Percentiles rank a stretch among this genome's conserved stretches.
Evolutionary conservation across 805 yeast genomes (phyloP).

Genomic region (Deakozyma indianensis): DNA sequence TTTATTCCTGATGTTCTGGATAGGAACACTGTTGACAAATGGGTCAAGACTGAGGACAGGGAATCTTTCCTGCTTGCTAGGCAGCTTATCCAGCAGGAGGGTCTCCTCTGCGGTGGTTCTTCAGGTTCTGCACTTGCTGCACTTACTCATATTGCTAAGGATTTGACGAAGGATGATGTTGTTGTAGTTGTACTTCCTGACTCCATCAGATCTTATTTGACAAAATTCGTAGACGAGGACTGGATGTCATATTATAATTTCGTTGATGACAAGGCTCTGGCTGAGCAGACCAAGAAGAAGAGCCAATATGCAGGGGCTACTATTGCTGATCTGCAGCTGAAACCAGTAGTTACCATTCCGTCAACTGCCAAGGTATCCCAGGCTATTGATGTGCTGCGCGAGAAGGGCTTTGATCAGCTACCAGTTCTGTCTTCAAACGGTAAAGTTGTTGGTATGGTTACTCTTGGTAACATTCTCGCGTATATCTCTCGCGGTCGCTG

Average conservation of each 20-base stretch:
- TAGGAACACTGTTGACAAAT: slow-evolving; percentile 49
- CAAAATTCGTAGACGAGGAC: slow-evolving; percentile 81
- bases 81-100: slow-evolving; percentile 71
- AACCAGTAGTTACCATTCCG: slow-evolving; percentile 66
- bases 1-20: slow-evolving; percentile 71
- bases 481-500: slow-evolving; percentile 47
- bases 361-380: slow-evolving; percentile 43
- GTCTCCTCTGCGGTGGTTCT: slow-evolving; percentile 81
- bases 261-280: slow-evolving; percentile 37
- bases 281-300: slow-evolving; percentile 22
- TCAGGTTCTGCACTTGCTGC: slow-evolving; percentile 78
- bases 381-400: slow-evolving; percentile 56
- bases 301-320: slow-evolving; percentile 36
- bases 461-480: slow-evolving; percentile 58
- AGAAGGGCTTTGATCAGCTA: slow-evolving; percentile 71
- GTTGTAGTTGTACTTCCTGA: slow-evolving; percentile 79
- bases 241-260: slow-evolving; percentile 76
- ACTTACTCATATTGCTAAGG: slow-evolving; percentile 52
- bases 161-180: slow-evolving; percentile 56
- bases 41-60: slow-evolving; percentile 80
- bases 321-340: slow-evolving; percentile 55
- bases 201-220: slow-evolving; percentile 70
- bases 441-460: slow-evolving; percentile 59
- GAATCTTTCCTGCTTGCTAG: slow-evolving; percentile 71
- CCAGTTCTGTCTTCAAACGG: slow-evolving; percentile 54